These are phyloP conservation scores for Bidens hawaiensis DNA, from an alignment of 140 eudicot genomes.

Conservation along the genomic window DNA sequence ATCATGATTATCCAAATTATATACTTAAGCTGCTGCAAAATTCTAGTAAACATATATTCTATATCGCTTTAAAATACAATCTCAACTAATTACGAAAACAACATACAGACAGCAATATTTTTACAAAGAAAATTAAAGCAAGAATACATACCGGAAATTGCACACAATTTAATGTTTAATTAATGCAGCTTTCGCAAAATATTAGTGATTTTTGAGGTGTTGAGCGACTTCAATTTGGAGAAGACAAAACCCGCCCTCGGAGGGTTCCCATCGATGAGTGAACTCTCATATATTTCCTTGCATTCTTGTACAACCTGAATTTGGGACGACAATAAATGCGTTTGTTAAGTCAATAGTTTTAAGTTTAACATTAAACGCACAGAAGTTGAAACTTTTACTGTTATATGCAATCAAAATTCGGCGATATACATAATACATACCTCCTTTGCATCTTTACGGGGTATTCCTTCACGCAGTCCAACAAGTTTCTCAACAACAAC, in stretches of 20 bases:
- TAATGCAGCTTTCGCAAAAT: constrained; percentile 76
- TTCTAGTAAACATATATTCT: constrained; percentile 12
- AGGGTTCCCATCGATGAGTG: constrained; percentile 88
- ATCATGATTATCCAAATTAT: neutral
- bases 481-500: constrained; percentile 93
- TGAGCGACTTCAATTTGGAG: constrained; percentile 68
- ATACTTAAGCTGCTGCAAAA: constrained; percentile 11
- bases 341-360: neutral
- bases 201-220: constrained; percentile 41
- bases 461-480: constrained; percentile 90
- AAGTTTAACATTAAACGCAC: neutral
- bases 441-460: constrained; percentile 97
- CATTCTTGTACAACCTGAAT: constrained; percentile 95
- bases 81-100: neutral
- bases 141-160: neutral
- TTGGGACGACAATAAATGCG: neutral
- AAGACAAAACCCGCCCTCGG: constrained; percentile 81
- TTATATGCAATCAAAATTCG: neutral
- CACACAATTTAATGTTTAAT: neutral
- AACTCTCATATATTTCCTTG: constrained; percentile 74
- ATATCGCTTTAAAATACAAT: neutral
- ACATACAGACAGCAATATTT: neutral
- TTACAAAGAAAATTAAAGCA: neutral
- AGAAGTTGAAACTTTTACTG: too few species aligned
- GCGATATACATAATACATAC: constrained; percentile 39